Evolutionary conservation across 306 rosid genomes (phyloP).

Genomic region (Cucumis sativus): Cucumber_9930_V3 NC_026657.2:7568501-7569000

Average conservation of each 20-base stretch:
- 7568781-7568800: slow-evolving; percentile 48
- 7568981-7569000: slow-evolving; percentile 18
- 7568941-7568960: slow-evolving; percentile 32
- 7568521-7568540: no score
- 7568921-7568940: slow-evolving; percentile 28
- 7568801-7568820: slow-evolving; percentile 25
- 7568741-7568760: neutral
- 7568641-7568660: no score
- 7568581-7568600: no score
- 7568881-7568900: slow-evolving; percentile 25
- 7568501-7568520: no score
- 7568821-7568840: slow-evolving; percentile 22
- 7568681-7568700: neutral
- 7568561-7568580: no score
- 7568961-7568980: slow-evolving; percentile 32
- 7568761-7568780: slow-evolving; percentile 25
- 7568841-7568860: slow-evolving; percentile 34
- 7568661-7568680: neutral
- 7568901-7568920: slow-evolving; percentile 51
- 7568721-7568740: neutral
- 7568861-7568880: neutral
- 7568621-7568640: no score
- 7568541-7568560: no score
- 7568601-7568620: no score
- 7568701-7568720: no score